These are phyloP conservation scores for Eucalyptus caleyi DNA, from an alignment of 345 rosid species.

Conservation along the genomic window DNA sequence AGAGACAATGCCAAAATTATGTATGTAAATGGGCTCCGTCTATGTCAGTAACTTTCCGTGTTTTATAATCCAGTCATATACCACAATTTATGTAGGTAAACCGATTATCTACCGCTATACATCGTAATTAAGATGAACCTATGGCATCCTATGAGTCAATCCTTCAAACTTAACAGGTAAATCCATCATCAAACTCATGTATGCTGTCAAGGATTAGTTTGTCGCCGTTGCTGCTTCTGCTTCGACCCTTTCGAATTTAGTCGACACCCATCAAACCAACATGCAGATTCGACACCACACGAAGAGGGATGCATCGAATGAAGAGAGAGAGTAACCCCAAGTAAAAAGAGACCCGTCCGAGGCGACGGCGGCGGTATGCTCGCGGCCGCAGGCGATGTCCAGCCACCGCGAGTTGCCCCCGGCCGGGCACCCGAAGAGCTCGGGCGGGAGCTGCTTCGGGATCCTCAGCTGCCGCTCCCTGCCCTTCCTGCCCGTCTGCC, in stretches of 20 bases:
- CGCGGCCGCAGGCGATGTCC: slow-evolving; percentile 89
- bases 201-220: not conserved
- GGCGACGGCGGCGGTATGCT: slow-evolving; percentile 91
- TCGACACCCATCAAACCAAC: not conserved
- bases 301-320: not conserved
- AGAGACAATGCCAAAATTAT: not conserved
- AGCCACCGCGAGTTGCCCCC: slow-evolving; percentile 75
- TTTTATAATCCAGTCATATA: not conserved
- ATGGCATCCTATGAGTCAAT: not conserved
- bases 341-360: slow-evolving; percentile 97
- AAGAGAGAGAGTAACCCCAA: slow-evolving; percentile 52
- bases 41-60: not conserved
- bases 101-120: not conserved
- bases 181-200: not conserved
- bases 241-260: not conserved
- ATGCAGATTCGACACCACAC: not conserved
- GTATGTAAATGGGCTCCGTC: not conserved
- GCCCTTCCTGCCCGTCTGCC: slow-evolving; percentile 85
- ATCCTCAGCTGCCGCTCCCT: slow-evolving; percentile 64
- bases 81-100: not conserved
- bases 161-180: not conserved
- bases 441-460: slow-evolving; percentile 90
- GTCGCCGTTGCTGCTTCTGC: not conserved
- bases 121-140: not conserved
- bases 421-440: slow-evolving; percentile 86